Conservation (phyloP, 345 rosid species). For the Hypericum perforatum region DNA sequence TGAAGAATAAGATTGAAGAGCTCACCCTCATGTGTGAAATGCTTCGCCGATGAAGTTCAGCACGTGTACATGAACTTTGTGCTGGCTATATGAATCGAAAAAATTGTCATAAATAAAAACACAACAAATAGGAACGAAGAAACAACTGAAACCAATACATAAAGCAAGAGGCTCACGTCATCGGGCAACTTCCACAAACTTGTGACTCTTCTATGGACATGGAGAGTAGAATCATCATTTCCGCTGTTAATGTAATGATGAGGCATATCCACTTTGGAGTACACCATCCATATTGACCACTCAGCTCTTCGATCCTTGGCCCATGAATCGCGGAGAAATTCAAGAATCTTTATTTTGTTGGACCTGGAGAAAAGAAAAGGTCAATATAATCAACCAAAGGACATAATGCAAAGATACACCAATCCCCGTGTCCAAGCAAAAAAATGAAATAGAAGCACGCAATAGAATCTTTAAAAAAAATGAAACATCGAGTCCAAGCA, state of each 20-base stretch:
- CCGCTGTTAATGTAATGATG: constrained; percentile 75
- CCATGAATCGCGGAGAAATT: constrained; percentile 63
- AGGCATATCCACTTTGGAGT: constrained; percentile 93
- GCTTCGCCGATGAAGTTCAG: constrained; percentile 92
- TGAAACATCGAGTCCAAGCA: too few species aligned
- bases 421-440: background rate
- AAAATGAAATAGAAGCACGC: background rate
- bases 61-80: constrained; percentile 71
- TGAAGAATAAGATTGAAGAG: constrained; percentile 1
- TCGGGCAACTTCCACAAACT: constrained; percentile 54
- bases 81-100: constrained; percentile 49
- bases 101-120: constrained; percentile 1
- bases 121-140: constrained; percentile 11
- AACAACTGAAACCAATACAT: background rate
- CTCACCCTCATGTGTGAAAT: constrained; percentile 93
- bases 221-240: constrained; percentile 48
- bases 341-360: constrained; percentile 48
- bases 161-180: constrained; percentile 41
- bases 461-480: too few species aligned
- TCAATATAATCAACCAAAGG: constrained; percentile 5
- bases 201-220: constrained; percentile 48
- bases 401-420: background rate
- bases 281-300: constrained; percentile 99
- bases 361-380: constrained; percentile 40
- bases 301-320: constrained; percentile 75